These are phyloP conservation scores for Clonostachys chloroleuca DNA, from an alignment of 2,329 filamentous ascomycete genomes.

Conservation along the genomic window DNA sequence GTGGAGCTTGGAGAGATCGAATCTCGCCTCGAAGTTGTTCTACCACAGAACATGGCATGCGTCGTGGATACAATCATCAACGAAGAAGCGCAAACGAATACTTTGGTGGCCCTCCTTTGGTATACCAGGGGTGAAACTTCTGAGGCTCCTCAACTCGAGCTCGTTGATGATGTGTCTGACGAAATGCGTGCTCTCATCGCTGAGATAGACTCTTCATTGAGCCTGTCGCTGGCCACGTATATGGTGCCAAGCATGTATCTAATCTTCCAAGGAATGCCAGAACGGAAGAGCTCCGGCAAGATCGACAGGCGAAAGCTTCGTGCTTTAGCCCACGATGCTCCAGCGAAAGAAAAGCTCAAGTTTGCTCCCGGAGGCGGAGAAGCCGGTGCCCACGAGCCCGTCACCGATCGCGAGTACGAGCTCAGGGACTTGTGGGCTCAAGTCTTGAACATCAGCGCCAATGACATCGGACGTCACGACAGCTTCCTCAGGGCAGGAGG, in stretches of 20 bases:
- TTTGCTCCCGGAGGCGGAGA: background rate
- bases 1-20: constrained; percentile 30
- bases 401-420: constrained; percentile 5
- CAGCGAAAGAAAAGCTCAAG: constrained; percentile 7
- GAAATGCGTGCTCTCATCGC: background rate
- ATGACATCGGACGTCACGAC: constrained; percentile 13
- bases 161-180: background rate
- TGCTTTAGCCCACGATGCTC: constrained; percentile 6
- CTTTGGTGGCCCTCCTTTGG: background rate
- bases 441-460: constrained; percentile 1
- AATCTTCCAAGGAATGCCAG: constrained; percentile 14
- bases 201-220: background rate
- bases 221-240: constrained; percentile 8
- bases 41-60: background rate
- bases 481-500: constrained; percentile 37
- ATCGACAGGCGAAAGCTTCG: constrained; percentile 19
- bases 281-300: constrained; percentile 16
- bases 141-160: background rate
- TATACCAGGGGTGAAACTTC: background rate
- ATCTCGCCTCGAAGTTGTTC: background rate
- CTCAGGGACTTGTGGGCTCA: constrained; percentile 16
- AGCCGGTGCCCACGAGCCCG: constrained; percentile 10
- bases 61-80: constrained; percentile 1
- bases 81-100: background rate
- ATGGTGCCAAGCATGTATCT: constrained; percentile 26